A percentile compares a stretch with the other conserved stretches of the same genome.
These are phyloP conservation scores for Naumovozyma baii DNA, from an alignment of 805 yeast species.

Conservation along the genomic window DNA sequence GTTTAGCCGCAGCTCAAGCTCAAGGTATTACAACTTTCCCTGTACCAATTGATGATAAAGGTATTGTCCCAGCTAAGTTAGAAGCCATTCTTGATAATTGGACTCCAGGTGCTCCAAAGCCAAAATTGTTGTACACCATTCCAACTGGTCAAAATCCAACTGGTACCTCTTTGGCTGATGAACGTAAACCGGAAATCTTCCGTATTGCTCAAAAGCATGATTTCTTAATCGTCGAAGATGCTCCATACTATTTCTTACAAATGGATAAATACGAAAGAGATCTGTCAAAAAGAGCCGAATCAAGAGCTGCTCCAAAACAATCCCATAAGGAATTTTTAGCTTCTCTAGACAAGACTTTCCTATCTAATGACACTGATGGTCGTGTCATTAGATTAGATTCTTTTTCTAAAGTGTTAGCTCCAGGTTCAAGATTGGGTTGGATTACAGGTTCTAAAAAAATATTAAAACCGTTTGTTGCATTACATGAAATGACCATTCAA, in stretches of 20 bases:
- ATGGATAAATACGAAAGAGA: conserved; percentile 66
- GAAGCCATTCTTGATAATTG: conserved; percentile 55
- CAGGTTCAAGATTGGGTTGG: conserved; percentile 88
- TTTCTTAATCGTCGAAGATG: conserved; percentile 83
- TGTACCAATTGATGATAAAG: conserved; percentile 67
- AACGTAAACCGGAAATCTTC: conserved; percentile 72
- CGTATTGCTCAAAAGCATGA: conserved; percentile 77
- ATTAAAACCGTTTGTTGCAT: conserved; percentile 55
- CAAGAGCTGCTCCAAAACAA: conserved; percentile 13
- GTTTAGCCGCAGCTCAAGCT: conserved; percentile 72
- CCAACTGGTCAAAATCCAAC: conserved; percentile 98
- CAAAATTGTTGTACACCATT: conserved; percentile 81
- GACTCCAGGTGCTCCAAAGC: conserved; percentile 56
- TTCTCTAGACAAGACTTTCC: conserved; percentile 65
- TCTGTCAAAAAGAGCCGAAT: conserved; percentile 25
- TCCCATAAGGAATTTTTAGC: conserved; percentile 57
- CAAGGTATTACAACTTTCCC: conserved; percentile 61
- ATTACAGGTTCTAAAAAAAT: conserved; percentile 59
- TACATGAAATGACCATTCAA: conserved; percentile 77
- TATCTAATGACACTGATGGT: conserved; percentile 73
- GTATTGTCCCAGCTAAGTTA: conserved; percentile 65
- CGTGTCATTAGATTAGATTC: conserved; percentile 85
- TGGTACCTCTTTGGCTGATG: conserved; percentile 69
- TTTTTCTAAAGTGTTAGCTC: conserved; percentile 84
- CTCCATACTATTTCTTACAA: conserved; percentile 94